Conservation (phyloP, 208 protist species). For the Trypanosoma boissoni region DNA sequence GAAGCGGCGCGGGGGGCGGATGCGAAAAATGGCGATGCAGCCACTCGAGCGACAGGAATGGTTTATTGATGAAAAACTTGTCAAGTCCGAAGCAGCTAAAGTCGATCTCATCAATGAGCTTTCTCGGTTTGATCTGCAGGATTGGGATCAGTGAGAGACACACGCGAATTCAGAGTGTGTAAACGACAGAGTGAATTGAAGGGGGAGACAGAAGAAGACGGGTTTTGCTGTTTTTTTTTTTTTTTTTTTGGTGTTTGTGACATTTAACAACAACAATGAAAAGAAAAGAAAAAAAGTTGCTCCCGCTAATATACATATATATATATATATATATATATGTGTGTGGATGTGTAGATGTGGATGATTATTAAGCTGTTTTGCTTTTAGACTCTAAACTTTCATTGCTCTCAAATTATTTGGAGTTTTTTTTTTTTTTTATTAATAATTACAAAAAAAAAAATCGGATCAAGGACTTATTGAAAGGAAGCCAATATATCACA, state of each 20-base stretch:
- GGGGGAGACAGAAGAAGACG: not conserved
- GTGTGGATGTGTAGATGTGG: no score
- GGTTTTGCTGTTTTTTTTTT: not conserved
- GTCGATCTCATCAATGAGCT: slow-evolving; percentile 82
- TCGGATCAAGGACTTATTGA: no score
- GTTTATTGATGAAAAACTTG: slow-evolving; percentile 84
- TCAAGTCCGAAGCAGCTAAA: slow-evolving; percentile 65
- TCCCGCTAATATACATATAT: not conserved
- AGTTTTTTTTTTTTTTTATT: no score
- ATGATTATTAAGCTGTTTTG: no score
- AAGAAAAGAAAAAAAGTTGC: not conserved
- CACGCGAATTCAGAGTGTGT: no score
- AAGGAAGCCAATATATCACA: no score
- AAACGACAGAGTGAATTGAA: slow-evolving; percentile 1
- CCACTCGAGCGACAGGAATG: slow-evolving; percentile 73
- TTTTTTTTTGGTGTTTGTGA: not conserved
- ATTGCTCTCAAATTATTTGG: no score
- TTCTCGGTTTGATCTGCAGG: slow-evolving; percentile 64
- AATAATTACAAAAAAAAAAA: no score
- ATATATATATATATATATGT: not conserved
- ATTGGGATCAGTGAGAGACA: slow-evolving; percentile 61
- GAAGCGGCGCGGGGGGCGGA: slow-evolving; percentile 33
- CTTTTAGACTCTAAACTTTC: no score
- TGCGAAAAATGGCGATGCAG: slow-evolving; percentile 68
- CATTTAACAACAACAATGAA: not conserved